phyloP scores from a whole-genome alignment of 345 rosid species.

The Eucalyptus regnans region DNA sequence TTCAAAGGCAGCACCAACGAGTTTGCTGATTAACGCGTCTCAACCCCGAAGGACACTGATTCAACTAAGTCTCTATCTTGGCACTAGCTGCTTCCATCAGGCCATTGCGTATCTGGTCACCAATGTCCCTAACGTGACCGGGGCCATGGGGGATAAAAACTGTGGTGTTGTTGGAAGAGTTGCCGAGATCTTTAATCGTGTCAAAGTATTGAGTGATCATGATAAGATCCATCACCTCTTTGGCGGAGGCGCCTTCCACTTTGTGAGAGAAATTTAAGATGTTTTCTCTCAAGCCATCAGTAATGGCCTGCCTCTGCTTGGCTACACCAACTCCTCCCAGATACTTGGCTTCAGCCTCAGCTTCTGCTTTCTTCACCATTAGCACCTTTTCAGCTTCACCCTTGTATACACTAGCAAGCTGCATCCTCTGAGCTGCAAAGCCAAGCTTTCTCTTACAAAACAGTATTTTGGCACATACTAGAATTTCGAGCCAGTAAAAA shows the following conservation, averaged over 20 bases:
- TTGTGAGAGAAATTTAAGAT: conserved; percentile 85
- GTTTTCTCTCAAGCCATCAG: conserved; percentile 94
- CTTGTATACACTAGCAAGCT: conserved; percentile 96
- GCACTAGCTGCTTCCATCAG: conserved; percentile 78
- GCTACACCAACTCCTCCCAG: conserved; percentile 97
- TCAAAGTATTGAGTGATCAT: conserved; percentile 97
- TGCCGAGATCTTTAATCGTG: conserved; percentile 87
- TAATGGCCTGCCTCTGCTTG: conserved; percentile 96
- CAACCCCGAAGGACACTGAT: background rate
- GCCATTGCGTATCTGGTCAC: conserved; percentile 84
- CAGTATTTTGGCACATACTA: background rate
- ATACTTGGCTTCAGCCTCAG: conserved; percentile 93
- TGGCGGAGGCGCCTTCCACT: conserved; percentile 82
- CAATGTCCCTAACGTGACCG: conserved; percentile 83
- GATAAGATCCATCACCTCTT: conserved; percentile 96
- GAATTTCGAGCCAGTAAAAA: background rate
- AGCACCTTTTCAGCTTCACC: conserved; percentile 97
- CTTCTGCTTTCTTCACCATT: conserved; percentile 84
- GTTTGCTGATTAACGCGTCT: background rate
- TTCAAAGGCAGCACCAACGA: background rate
- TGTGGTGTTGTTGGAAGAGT: conserved; percentile 87
- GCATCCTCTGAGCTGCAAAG: conserved; percentile 87
- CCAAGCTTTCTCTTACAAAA: background rate
- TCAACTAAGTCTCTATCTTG: background rate
- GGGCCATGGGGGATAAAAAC: conserved; percentile 98